phyloP scores from a whole-genome alignment of 2,329 filamentous ascomycete genomes.

The Fusarium torulosum region DNA sequence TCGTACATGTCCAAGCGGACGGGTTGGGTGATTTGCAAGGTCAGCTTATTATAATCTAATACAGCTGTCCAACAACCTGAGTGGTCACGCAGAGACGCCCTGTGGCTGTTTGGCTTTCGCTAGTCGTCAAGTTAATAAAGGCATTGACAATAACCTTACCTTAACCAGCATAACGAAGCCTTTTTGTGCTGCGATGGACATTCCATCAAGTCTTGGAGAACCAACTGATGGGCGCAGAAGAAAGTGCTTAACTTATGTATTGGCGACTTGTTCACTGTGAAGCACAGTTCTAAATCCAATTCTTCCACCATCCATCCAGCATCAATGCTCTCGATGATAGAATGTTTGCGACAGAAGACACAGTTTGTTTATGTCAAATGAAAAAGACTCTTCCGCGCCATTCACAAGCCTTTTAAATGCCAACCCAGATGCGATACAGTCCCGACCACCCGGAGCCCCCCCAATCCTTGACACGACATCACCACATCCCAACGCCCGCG shows the following conservation, averaged over 20 bases:
- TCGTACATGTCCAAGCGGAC: conserved; percentile 10
- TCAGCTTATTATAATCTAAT: not conserved
- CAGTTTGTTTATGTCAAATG: not conserved
- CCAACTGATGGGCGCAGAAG: not conserved
- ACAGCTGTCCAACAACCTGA: not conserved
- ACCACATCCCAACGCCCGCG: conserved; percentile 21
- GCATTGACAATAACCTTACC: not conserved
- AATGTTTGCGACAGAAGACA: not conserved
- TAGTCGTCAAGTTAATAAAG: conserved; percentile 11
- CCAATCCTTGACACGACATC: conserved; percentile 23
- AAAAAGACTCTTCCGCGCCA: not conserved
- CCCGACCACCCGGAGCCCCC: conserved; percentile 7
- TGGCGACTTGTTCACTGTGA: not conserved
- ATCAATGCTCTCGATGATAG: not conserved
- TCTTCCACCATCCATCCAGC: not conserved
- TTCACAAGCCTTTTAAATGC: conserved; percentile 7
- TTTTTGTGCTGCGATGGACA: conserved; percentile 14
- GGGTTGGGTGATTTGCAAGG: conserved; percentile 2
- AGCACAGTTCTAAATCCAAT: not conserved
- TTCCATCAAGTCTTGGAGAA: conserved; percentile 15
- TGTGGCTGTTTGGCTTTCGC: conserved; percentile 30
- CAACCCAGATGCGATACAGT: conserved; percentile 1
- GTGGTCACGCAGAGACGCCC: conserved; percentile 16
- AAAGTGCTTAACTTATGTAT: conserved; percentile 19
- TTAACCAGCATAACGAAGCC: not conserved